Percentiles rank a stretch among this genome's conserved stretches.
Conservation (phyloP, 371 early-diverging fungal species). For the Rhizopus arrhizus region DNA sequence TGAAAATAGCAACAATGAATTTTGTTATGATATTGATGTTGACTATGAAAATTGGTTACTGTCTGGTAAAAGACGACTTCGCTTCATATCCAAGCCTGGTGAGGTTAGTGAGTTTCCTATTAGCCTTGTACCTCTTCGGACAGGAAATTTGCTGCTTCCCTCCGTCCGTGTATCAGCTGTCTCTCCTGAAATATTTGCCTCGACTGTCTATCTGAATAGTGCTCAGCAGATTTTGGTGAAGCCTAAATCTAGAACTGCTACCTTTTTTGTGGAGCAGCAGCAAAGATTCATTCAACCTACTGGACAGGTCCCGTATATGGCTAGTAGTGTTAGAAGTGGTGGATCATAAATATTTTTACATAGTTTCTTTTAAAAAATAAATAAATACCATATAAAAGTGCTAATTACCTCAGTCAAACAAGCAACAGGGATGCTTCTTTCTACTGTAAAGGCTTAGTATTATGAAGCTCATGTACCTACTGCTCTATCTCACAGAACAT, state of each 20-base stretch:
- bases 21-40: slow-evolving; percentile 68
- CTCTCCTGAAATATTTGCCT: slow-evolving; percentile 52
- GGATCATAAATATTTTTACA: too few relatives aligned
- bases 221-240: slow-evolving; percentile 67
- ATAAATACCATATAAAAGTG: too few relatives aligned
- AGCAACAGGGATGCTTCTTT: too few relatives aligned
- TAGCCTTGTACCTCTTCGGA: slow-evolving; percentile 65
- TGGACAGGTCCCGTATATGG: too few relatives aligned
- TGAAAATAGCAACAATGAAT: slow-evolving; percentile 35
- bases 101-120: slow-evolving; percentile 57
- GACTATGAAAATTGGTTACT: slow-evolving; percentile 75
- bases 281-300: slow-evolving; percentile 49
- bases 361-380: too few relatives aligned
- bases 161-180: slow-evolving; percentile 56
- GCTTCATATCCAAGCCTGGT: slow-evolving; percentile 64
- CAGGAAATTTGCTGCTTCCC: slow-evolving; percentile 66
- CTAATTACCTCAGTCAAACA: too few relatives aligned
- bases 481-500: too few relatives aligned
- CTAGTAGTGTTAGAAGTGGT: too few relatives aligned
- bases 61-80: slow-evolving; percentile 64
- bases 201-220: slow-evolving; percentile 64
- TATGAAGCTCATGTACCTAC: too few relatives aligned
- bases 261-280: slow-evolving; percentile 70
- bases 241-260: slow-evolving; percentile 67
- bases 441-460: too few relatives aligned